Percentiles rank a stretch among this genome's conserved stretches.
phyloP scores from a whole-genome alignment of 2,329 filamentous ascomycete species.

The Stagonosporopsis cucurbitacearum region DNA sequence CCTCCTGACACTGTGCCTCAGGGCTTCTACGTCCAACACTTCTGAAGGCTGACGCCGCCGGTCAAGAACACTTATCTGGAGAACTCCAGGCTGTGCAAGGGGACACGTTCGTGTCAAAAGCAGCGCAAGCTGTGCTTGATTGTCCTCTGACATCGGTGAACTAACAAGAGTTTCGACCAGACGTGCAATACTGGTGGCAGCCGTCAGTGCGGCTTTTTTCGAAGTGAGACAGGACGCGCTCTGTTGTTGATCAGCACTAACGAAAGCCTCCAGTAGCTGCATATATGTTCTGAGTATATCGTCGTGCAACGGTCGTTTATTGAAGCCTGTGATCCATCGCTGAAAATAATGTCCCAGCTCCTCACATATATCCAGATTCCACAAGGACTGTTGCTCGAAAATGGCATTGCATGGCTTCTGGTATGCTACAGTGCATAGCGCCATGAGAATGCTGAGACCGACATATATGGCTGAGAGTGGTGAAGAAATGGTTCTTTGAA shows the following conservation, averaged over 20 bases:
- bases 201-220: conserved; percentile 28
- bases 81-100: not conserved
- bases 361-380: conserved; percentile 35
- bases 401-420: not conserved
- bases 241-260: conserved; percentile 8
- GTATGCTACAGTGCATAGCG: conserved; percentile 15
- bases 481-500: conserved; percentile 43
- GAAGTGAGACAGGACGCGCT: conserved; percentile 21
- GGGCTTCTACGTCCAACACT: not conserved
- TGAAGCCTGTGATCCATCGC: conserved; percentile 25
- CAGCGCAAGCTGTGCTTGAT: conserved; percentile 35
- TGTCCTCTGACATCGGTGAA: conserved; percentile 24
- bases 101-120: conserved; percentile 30
- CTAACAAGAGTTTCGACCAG: conserved; percentile 27
- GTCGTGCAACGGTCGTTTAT: conserved; percentile 24
- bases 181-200: conserved; percentile 27
- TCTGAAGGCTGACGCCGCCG: not conserved
- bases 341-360: conserved; percentile 35
- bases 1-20: conserved; percentile 5
- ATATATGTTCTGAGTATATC: conserved; percentile 33
- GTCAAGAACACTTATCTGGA: not conserved
- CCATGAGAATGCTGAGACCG: conserved; percentile 35
- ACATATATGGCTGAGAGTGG: conserved; percentile 34
- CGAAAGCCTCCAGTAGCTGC: conserved; percentile 29
- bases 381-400: conserved; percentile 30